These are phyloP conservation scores for Mortierella sp. DNA, from an alignment of 371 early-diverging fungal species.

Conservation along the genomic window DNA sequence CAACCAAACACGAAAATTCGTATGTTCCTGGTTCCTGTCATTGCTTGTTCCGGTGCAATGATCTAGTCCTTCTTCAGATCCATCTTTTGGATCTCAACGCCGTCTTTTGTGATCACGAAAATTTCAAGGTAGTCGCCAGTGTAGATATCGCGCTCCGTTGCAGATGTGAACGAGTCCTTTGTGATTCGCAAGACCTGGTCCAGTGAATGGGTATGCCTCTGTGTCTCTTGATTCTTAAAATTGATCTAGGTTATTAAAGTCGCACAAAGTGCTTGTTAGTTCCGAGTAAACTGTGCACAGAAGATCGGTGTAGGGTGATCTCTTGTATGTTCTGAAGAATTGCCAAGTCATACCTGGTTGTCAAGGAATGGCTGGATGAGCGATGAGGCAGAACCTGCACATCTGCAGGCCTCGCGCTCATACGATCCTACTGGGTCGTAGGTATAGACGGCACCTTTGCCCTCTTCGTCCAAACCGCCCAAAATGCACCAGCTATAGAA, in stretches of 20 bases:
- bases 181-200: conserved; percentile 84
- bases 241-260: conserved; percentile 22
- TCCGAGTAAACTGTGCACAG: background rate
- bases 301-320: background rate
- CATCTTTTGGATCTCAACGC: conserved; percentile 77
- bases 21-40: background rate
- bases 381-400: conserved; percentile 91
- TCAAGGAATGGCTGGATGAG: conserved; percentile 99
- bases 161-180: conserved; percentile 97
- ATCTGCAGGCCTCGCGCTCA: conserved; percentile 83
- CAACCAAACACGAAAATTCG: background rate
- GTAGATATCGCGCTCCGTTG: conserved; percentile 99
- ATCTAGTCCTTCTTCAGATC: conserved; percentile 84
- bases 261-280: background rate
- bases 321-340: background rate
- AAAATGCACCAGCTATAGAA: conserved; percentile 95
- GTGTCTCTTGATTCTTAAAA: conserved; percentile 70
- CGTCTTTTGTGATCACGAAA: conserved; percentile 86
- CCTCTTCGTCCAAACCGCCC: conserved; percentile 93
- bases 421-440: conserved; percentile 98
- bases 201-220: conserved; percentile 58
- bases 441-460: conserved; percentile 90
- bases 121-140: conserved; percentile 99
- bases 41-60: background rate
- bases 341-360: conserved; percentile 77